These are phyloP conservation scores for Lachnellula arida DNA, from an alignment of 2,329 filamentous ascomycete genomes.

Conservation along the genomic window DNA sequence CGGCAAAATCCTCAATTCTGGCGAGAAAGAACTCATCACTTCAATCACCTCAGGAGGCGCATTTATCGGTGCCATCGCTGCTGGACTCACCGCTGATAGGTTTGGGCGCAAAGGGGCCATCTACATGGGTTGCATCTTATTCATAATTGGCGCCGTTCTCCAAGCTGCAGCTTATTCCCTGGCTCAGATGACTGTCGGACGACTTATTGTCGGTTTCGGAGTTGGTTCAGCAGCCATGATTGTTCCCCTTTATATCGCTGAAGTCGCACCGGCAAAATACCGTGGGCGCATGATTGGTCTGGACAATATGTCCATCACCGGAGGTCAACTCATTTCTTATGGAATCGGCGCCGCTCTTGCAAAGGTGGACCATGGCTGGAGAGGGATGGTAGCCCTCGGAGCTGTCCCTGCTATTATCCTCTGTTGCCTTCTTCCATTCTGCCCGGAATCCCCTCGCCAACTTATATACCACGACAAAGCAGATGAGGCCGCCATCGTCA, in stretches of 20 bases:
- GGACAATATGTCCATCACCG: conserved; percentile 63
- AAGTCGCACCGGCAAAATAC: conserved; percentile 60
- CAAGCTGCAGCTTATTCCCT: conserved; percentile 58
- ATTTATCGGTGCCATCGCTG: conserved; percentile 62
- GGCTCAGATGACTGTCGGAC: conserved; percentile 62
- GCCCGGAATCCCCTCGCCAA: conserved; percentile 66
- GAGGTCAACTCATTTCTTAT: conserved; percentile 61
- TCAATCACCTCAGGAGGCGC: conserved; percentile 47
- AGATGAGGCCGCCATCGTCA: conserved; percentile 43
- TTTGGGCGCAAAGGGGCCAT: conserved; percentile 61
- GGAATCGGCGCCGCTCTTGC: conserved; percentile 58
- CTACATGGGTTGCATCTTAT: conserved; percentile 57
- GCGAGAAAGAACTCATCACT: conserved; percentile 47
- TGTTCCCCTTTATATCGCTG: conserved; percentile 66
- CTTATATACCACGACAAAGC: conserved; percentile 56
- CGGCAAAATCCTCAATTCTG: conserved; percentile 34
- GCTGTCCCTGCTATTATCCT: conserved; percentile 59
- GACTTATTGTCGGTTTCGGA: conserved; percentile 64
- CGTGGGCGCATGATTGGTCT: conserved; percentile 64
- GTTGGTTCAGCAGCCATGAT: conserved; percentile 64
- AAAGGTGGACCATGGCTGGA: conserved; percentile 63
- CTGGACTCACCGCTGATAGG: conserved; percentile 51
- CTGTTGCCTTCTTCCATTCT: conserved; percentile 55
- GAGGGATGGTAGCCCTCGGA: conserved; percentile 63
- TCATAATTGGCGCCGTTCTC: conserved; percentile 64